These are phyloP conservation scores for Fusarium dlaminii DNA, from an alignment of 2,329 filamentous ascomycete genomes.

Conservation along the genomic window DNA sequence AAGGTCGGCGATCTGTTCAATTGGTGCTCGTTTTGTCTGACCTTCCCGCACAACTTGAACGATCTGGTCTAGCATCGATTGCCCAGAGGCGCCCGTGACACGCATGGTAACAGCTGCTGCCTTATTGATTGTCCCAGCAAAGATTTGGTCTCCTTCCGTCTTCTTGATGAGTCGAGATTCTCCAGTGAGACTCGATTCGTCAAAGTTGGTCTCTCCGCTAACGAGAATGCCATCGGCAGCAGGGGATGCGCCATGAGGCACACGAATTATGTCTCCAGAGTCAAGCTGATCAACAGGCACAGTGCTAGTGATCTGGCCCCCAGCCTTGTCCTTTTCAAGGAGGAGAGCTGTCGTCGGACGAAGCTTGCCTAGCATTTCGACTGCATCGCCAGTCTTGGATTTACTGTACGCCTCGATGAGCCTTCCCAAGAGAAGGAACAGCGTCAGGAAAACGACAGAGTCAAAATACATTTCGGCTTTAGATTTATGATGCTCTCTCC, in stretches of 20 bases:
- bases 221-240: constrained; percentile 81
- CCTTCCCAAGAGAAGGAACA: constrained; percentile 82
- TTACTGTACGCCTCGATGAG: constrained; percentile 91
- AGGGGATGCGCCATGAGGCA: constrained; percentile 83
- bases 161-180: constrained; percentile 77
- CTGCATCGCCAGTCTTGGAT: constrained; percentile 86
- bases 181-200: constrained; percentile 90
- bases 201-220: constrained; percentile 74
- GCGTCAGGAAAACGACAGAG: constrained; percentile 88
- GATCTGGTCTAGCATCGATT: constrained; percentile 83
- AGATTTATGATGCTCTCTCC: constrained; percentile 33
- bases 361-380: constrained; percentile 80
- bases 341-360: constrained; percentile 81
- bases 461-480: constrained; percentile 78
- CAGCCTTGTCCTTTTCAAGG: constrained; percentile 57
- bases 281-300: constrained; percentile 76
- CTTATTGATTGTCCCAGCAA: constrained; percentile 79
- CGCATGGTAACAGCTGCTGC: constrained; percentile 68
- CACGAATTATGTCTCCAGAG: constrained; percentile 75
- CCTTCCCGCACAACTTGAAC: constrained; percentile 81
- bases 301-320: constrained; percentile 50
- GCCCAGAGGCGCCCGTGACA: constrained; percentile 71
- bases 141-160: constrained; percentile 69
- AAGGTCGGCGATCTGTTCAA: constrained; percentile 77
- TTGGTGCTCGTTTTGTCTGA: constrained; percentile 77